Conservation (phyloP, 192 early-diverging fungal genomes). For the Globomyces pollinis-pini region DNA sequence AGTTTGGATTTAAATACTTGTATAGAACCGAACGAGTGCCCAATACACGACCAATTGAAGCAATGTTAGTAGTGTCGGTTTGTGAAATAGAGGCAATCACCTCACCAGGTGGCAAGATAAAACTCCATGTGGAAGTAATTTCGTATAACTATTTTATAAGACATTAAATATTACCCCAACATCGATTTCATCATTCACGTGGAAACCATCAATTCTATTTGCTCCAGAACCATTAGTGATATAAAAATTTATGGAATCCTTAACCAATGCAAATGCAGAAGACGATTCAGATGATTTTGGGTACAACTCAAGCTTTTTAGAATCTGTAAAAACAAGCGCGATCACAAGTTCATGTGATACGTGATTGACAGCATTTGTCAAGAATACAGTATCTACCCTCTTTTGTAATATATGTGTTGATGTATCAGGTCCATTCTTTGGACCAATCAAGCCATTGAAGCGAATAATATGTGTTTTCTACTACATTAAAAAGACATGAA, state of each 20-base stretch:
- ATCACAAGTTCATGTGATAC: too few species aligned
- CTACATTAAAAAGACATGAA: slow-evolving; percentile 1
- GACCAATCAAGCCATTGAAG: slow-evolving; percentile 10
- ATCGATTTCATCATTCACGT: too few species aligned
- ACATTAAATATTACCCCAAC: too few species aligned
- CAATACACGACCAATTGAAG: slow-evolving; percentile 85
- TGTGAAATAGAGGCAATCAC: neutral
- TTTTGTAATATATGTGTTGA: too few species aligned
- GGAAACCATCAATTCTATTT: too few species aligned
- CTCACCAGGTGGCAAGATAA: neutral
- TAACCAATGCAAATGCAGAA: neutral
- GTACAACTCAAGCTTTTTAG: neutral
- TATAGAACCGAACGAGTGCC: slow-evolving; percentile 95
- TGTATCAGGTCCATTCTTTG: neutral
- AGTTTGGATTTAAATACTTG: slow-evolving; percentile 97
- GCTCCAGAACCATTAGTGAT: too few species aligned
- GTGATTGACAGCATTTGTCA: too few species aligned
- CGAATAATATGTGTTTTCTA: slow-evolving; percentile 5
- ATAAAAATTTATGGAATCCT: slow-evolving; percentile 26
- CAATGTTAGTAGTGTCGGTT: slow-evolving; percentile 31
- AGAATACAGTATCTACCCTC: too few species aligned
- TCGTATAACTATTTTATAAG: too few species aligned
- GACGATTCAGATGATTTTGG: neutral
- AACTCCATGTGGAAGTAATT: neutral
- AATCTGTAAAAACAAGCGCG: too few species aligned